Evolutionary conservation across 1,284 basidiomycete species (phyloP).

Genomic region (Heterobasidion parviporum): DNA sequence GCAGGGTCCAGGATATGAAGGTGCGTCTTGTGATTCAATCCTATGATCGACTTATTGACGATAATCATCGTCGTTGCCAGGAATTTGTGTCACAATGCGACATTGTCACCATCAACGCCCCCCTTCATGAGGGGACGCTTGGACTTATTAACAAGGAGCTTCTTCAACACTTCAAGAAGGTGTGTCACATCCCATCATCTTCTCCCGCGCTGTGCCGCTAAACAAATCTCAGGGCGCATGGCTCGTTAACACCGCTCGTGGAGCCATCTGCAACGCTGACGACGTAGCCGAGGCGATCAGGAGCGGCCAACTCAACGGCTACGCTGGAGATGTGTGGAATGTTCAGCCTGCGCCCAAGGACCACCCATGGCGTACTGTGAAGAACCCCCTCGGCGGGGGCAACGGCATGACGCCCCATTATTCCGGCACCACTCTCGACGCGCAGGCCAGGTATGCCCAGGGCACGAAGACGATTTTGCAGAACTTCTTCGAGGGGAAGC

Average conservation of each 20-base stretch:
- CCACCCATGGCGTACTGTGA: conserved; percentile 81
- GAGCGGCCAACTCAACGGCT: conserved; percentile 68
- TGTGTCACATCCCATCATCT: neutral
- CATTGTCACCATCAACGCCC: conserved; percentile 84
- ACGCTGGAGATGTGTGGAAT: conserved; percentile 69
- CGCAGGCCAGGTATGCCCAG: conserved; percentile 81
- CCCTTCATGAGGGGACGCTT: conserved; percentile 82
- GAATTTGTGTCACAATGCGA: conserved; percentile 82
- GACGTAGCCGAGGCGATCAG: conserved; percentile 74
- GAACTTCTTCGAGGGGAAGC: conserved; percentile 1
- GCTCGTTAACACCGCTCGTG: conserved; percentile 91
- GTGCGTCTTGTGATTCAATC: conserved; percentile 11
- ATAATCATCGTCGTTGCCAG: conserved; percentile 13
- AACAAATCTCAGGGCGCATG: conserved; percentile 44
- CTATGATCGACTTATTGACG: too few species aligned
- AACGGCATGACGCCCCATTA: conserved; percentile 83
- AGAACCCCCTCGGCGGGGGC: conserved; percentile 73
- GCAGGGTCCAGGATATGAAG: conserved; percentile 77
- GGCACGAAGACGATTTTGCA: conserved; percentile 66
- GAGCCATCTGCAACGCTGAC: conserved; percentile 83
- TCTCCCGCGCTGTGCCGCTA: neutral
- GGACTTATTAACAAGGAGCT: conserved; percentile 80
- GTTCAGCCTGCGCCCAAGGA: conserved; percentile 81
- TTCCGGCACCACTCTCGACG: conserved; percentile 86
- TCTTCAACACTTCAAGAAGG: conserved; percentile 84